Percentiles rank a stretch among this genome's conserved stretches.
Evolutionary conservation across 2,329 filamentous ascomycete species (phyloP).

Genomic region (Fusarium musae): DNA sequence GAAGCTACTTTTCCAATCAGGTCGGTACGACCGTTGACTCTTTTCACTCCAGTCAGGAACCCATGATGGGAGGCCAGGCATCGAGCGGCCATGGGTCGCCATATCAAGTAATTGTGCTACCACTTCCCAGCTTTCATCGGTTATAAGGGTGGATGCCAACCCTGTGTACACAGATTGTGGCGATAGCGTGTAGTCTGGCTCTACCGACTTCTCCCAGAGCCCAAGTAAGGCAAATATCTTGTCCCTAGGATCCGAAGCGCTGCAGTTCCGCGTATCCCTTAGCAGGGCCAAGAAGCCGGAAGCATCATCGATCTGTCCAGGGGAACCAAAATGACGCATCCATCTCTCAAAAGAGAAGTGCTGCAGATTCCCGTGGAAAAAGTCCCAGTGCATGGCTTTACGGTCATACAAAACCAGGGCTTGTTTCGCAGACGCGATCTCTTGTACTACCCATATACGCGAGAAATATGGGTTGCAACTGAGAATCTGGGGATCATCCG

Average conservation of each 20-base stretch:
- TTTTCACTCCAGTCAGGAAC: neutral
- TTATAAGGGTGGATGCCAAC: neutral
- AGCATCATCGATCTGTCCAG: neutral
- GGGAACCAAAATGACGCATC: neutral
- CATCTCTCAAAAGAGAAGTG: neutral
- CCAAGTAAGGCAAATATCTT: constrained; percentile 3
- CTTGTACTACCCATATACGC: neutral
- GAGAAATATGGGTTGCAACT: neutral
- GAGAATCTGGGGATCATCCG: neutral
- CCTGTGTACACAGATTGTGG: neutral
- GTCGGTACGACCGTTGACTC: neutral
- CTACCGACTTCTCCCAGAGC: rapidly evolving
- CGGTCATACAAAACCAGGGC: rapidly evolving
- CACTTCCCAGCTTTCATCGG: rapidly evolving
- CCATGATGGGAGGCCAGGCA: neutral
- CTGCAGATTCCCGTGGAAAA: neutral
- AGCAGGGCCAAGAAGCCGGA: neutral
- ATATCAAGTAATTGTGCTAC: neutral
- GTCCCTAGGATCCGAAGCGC: neutral
- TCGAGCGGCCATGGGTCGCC: neutral
- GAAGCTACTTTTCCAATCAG: neutral
- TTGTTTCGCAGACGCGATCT: neutral
- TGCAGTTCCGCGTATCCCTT: neutral
- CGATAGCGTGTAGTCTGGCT: neutral
- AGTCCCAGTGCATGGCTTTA: neutral